A percentile compares a stretch with the other conserved stretches of the same genome.
phyloP scores from a whole-genome alignment of 2,329 filamentous ascomycete species.

The Phialocephala sp. region DNA sequence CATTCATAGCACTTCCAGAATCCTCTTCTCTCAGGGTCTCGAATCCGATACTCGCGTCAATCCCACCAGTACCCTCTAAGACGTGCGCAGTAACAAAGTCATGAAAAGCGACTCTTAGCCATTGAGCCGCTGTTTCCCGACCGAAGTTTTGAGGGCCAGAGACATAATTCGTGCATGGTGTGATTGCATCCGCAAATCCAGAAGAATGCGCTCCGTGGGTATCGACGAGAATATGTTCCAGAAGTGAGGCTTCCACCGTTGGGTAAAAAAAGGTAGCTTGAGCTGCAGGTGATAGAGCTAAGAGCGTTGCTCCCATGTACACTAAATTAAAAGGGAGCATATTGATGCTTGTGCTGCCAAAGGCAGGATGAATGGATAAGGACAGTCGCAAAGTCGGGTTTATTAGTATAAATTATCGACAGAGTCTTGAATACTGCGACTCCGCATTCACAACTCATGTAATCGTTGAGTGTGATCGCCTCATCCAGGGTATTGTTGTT shows the following conservation, averaged over 20 bases:
- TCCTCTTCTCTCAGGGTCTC: slow-evolving; percentile 62
- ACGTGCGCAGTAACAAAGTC: slow-evolving; percentile 62
- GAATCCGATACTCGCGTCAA: slow-evolving; percentile 65
- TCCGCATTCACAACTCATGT: not conserved
- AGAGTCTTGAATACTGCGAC: not conserved
- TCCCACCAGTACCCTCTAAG: slow-evolving; percentile 54
- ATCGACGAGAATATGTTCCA: slow-evolving; percentile 36
- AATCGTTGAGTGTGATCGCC: not conserved
- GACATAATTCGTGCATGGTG: slow-evolving; percentile 59
- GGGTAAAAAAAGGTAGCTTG: slow-evolving; percentile 32
- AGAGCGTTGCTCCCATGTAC: not conserved
- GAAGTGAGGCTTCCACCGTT: slow-evolving; percentile 27
- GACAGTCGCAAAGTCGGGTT: not conserved
- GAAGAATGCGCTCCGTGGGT: slow-evolving; percentile 32
- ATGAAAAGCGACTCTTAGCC: slow-evolving; percentile 65
- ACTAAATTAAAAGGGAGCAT: not conserved
- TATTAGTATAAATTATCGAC: not conserved
- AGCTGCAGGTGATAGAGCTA: not conserved
- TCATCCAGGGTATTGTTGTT: not conserved
- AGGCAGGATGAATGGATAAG: not conserved
- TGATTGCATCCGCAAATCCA: slow-evolving; percentile 59
- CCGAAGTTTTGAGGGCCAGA: slow-evolving; percentile 56
- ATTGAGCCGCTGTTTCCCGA: slow-evolving; percentile 63
- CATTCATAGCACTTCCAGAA: slow-evolving; percentile 56
- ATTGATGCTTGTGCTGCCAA: not conserved